Base-by-base conservation (phyloP, 2,329 filamentous ascomycete species). In the Sclerotinia minor region DNA sequence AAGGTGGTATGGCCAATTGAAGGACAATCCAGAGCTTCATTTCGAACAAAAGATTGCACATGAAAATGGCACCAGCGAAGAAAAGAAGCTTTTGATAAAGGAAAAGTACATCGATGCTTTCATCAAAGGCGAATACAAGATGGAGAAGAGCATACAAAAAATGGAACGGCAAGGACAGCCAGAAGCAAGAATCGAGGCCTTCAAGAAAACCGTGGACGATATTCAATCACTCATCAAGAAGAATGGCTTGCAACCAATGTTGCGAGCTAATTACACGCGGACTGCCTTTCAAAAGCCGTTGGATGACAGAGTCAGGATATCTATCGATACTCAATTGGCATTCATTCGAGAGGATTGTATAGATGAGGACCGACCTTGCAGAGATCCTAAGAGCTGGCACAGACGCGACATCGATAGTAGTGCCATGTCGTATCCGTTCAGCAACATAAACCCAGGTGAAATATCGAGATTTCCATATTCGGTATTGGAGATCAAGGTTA, bases 231-330 rank as follows among this genome's bases (percentile, higher is more conserved):
- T 96, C 74, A 88, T 97, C 77, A 86, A 87, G 75, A 84, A 91
- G 59, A 87, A 92, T 75, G 85, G 91, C 67, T 83, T 99, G 21
- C 87, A 94, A 77, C 95, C 95, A 6, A 85, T 97, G 44, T 79
- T 99, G 65, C 88, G 95, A 63, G 95, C 95, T 71, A 97, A 96
- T 80, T 98, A 98, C 78, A 91, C 89, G 50, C 91, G 95, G 70
- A 96, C 93, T 0, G 95, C 95, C 0, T 99, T 98, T 82, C 95
- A 99, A 79, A 97, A 97, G 72, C 95, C 95, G 7, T 88, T 92
- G 19, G 94, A 99, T 77, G 89, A 96, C 78, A 90, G 92, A 26
- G 89, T 99, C 58, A 89, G 95, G 66, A 92, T 99, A 73, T 94
- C 93, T 7, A 91, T 99, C 69, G 95, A 99, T 78, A 97, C 93